Base-by-base conservation (phyloP, 148 eudicot genomes). In the Dysphania ambrosioides region DNA sequence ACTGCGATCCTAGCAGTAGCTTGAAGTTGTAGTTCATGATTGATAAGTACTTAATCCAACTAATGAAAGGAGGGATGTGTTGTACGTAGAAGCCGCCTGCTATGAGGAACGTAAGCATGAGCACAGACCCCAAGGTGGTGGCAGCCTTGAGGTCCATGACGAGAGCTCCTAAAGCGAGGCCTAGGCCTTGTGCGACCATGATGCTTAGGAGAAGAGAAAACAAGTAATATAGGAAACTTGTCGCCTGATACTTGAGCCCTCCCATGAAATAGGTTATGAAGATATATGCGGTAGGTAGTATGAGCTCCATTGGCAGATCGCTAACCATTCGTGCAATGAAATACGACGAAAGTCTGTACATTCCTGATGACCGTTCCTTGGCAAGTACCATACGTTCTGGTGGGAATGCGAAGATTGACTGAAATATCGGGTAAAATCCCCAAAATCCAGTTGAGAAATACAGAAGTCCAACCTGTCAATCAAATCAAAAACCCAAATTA, bases 391-490 rank as follows among this genome's bases (percentile, higher is more conserved):
- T 51, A 29, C 98, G 65, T 68, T 91, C 97, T 71, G 83, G 90
- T 3, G 97, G 98, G 79, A 94, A 91, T 2, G 91, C 86, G 79
- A 91, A 94, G 32, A 94, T 79, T 11, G 96, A 90, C 36, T 87
- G 79, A 73, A 89, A 89, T 18, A 91, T 71, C 29, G 98, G 90
- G 71, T 81, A 86, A 83, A 88, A 87, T 19, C 90, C 92, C 98
- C 98, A 94, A 29, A 91, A 91, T 34, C 83, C 85, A 1, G 89
- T 65, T 76, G 74, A 61, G 80, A 91, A 91, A 80, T 87, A 94
- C n/a, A 94, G 80, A 19, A 94, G 83, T 15, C 98, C 97, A 27
- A 86, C 78, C 97, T 93, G 89, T n/a, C n/a, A n/a, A n/a, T n/a
- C 78, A 8, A 4, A 53, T 1, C 11, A 53, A 53, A 53, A 42